A percentile compares a stretch with the other conserved stretches of the same genome.
phyloP scores from a whole-genome alignment of 148 eudicot species.

The Fallopia convolvulus region DNA sequence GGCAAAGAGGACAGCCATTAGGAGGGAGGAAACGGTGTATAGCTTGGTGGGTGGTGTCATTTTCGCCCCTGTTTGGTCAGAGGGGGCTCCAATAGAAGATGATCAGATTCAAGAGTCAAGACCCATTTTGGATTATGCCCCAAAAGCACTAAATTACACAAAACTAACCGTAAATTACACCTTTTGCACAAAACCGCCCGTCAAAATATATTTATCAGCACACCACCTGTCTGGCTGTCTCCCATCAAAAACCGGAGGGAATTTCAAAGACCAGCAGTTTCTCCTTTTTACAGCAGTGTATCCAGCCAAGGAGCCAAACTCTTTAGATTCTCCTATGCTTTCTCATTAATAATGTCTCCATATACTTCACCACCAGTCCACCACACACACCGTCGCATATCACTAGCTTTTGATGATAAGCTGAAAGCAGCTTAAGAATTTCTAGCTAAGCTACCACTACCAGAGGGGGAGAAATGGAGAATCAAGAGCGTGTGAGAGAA shows the following conservation, averaged over 20 bases:
- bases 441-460: too few relatives aligned
- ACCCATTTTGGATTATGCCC: not conserved
- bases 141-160: too few relatives aligned
- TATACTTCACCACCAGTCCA: slow-evolving; percentile 46
- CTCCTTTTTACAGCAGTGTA: slow-evolving; percentile 87
- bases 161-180: too few relatives aligned
- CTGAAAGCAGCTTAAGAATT: too few relatives aligned
- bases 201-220: too few relatives aligned
- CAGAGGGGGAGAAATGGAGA: too few relatives aligned
- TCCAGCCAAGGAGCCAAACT: slow-evolving; percentile 79
- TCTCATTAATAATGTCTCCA: slow-evolving; percentile 67
- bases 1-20: slow-evolving; percentile 58
- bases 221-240: too few relatives aligned
- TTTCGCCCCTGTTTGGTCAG: not conserved
- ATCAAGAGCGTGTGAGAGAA: too few relatives aligned
- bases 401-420: too few relatives aligned
- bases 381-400: too few relatives aligned
- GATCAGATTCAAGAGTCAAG: not conserved
- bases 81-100: not conserved
- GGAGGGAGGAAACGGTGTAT: slow-evolving; percentile 27
- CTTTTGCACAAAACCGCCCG: too few relatives aligned
- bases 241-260: too few relatives aligned
- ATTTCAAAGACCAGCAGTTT: slow-evolving; percentile 33
- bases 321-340: slow-evolving; percentile 52
- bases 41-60: slow-evolving; percentile 18